These are phyloP conservation scores for Phialocephala subalpina DNA, from an alignment of 2,329 filamentous ascomycete genomes.

Conservation along the genomic window DNA sequence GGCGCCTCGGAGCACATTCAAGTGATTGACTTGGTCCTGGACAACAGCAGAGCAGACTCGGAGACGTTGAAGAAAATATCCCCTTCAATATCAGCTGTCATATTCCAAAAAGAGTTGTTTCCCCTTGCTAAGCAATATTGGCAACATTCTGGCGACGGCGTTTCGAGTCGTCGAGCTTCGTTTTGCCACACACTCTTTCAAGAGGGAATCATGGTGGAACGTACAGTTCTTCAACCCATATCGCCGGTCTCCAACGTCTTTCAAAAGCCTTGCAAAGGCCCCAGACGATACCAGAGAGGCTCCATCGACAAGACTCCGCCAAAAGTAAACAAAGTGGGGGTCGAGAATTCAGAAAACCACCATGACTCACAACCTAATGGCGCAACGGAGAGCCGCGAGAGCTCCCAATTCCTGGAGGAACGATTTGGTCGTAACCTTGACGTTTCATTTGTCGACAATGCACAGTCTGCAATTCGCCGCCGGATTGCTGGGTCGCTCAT, in stretches of 20 bases:
- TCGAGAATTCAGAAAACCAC: conserved; percentile 8
- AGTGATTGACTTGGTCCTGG: conserved; percentile 70
- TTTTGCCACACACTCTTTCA: conserved; percentile 82
- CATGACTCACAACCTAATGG: conserved; percentile 16
- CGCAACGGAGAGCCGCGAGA: conserved; percentile 61
- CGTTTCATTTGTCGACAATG: conserved; percentile 78
- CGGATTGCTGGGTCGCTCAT: conserved; percentile 89
- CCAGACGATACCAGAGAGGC: conserved; percentile 78
- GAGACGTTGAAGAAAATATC: conserved; percentile 61
- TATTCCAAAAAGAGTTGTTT: conserved; percentile 74
- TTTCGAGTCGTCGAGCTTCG: conserved; percentile 90
- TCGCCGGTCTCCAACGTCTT: conserved; percentile 30
- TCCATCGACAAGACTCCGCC: conserved; percentile 52
- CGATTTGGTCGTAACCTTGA: conserved; percentile 92
- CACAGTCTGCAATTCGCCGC: conserved; percentile 84
- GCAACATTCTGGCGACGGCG: conserved; percentile 94
- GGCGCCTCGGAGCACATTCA: conserved; percentile 57
- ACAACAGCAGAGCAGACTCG: conserved; percentile 59
- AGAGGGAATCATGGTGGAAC: conserved; percentile 70
- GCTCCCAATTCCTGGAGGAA: conserved; percentile 86
- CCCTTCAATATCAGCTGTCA: conserved; percentile 72
- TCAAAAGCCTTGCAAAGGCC: conserved; percentile 65
- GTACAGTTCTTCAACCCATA: conserved; percentile 39
- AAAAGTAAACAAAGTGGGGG: conserved; percentile 29
- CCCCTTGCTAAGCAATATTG: conserved; percentile 90